phyloP scores from a whole-genome alignment of 2,329 filamentous ascomycete species.

The Cadophora gregata region DNA sequence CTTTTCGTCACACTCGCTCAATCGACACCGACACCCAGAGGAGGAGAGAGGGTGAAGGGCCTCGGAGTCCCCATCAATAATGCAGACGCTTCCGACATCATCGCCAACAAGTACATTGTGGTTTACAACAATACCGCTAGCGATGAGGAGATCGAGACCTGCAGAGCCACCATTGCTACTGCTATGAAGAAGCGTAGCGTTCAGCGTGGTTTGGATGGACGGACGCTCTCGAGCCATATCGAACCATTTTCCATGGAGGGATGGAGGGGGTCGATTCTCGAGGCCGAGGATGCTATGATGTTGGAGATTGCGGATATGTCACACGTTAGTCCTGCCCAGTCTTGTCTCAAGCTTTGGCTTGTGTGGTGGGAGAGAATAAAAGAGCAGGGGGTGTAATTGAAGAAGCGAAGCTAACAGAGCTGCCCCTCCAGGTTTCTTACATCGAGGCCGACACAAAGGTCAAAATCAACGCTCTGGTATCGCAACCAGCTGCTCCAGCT shows the following conservation, averaged over 20 bases:
- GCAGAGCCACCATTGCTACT: constrained; percentile 55
- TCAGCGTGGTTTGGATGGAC: constrained; percentile 54
- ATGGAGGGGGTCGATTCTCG: constrained; percentile 60
- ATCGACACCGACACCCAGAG: constrained; percentile 15
- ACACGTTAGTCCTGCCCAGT: constrained; percentile 23
- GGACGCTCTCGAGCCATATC: constrained; percentile 48
- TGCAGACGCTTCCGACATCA: constrained; percentile 52
- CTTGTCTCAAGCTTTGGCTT: background rate
- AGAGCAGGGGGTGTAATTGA: background rate
- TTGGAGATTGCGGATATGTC: constrained; percentile 54
- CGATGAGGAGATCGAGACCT: constrained; percentile 54
- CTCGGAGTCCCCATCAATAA: constrained; percentile 57
- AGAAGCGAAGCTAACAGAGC: constrained; percentile 12
- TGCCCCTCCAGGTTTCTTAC: constrained; percentile 52
- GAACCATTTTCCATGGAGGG: constrained; percentile 53
- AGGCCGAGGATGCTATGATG: constrained; percentile 58
- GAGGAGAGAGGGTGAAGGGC: constrained; percentile 26
- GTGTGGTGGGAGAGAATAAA: background rate
- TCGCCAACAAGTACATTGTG: constrained; percentile 66
- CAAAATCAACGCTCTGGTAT: constrained; percentile 50
- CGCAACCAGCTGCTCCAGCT: constrained; percentile 58
- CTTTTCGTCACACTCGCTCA: constrained; percentile 23
- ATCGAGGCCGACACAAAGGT: constrained; percentile 61
- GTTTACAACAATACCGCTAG: constrained; percentile 63
- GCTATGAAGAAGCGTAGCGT: constrained; percentile 63